Base-by-base conservation (phyloP, 805 yeast genomes). In the Pichia heedii region DNA sequence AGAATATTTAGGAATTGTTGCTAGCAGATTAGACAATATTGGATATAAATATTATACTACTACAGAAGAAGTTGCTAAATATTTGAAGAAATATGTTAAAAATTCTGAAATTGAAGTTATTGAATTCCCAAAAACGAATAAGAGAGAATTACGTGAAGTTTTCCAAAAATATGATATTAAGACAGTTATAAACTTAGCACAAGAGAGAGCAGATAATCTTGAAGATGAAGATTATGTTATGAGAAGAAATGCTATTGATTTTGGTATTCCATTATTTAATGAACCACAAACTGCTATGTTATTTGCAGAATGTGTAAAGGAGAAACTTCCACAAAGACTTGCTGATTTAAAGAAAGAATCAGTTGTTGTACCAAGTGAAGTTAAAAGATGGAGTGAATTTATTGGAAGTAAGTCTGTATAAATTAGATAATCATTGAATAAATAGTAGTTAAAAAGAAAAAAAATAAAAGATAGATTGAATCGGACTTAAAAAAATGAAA, bases 231-330 rank as follows among this genome's bases (percentile, higher is more conserved):
- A 93, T 67, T 93, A 93, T 65, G 81, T 90, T 46, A 93, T 93
- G 98, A 83, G 99, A 73, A 83, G 99, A 72, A 93, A 93, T 64
- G 97, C 99, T 39, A 94, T 93, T 68, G 99, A 93, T 65, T 93
- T 93, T 63, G 97, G 85, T 48, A 82, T 90, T 58, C 96, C 98
- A 36, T 72, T 93, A 61, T 90, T 93, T 73, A 93, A 90, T 62
- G 99, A 93, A 70, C 96, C 97, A 51, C 80, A 87, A 62, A 94
- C 98, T 20, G 83, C 96, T 2, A 61, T 80, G 55, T 68, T 93
- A 54, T 93, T 93, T 65, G 88, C 97, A 20, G 69, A 79, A 59
- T 85, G 95, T 51, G 71, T 93, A 68, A 77, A 77, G 52, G 77
- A 67, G 43, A 87, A 88, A 71, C 84, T 53, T 67, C 77, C 53